These are phyloP conservation scores for Entamoeba histolytica DNA, from an alignment of 208 protist species.

Conservation along the genomic window DNA sequence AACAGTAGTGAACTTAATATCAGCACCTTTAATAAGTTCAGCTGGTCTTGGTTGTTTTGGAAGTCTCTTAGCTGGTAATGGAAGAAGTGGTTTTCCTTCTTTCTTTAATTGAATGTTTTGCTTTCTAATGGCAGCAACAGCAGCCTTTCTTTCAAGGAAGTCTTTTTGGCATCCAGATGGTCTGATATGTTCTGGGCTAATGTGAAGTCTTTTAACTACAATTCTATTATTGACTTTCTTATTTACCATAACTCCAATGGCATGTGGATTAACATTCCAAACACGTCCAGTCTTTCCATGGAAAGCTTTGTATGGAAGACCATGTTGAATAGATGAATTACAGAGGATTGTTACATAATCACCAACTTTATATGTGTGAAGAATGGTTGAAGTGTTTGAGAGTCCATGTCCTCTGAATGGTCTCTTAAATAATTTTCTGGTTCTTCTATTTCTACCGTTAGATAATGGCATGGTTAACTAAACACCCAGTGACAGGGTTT, in stretches of 20 bases:
- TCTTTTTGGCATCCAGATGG: constrained; percentile 51
- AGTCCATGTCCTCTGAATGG: constrained; percentile 75
- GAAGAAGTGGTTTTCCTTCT: background rate
- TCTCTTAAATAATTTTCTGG: constrained; percentile 80
- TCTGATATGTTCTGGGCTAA: constrained; percentile 91
- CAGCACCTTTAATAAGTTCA: background rate
- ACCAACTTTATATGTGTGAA: constrained; percentile 81
- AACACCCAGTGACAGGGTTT: background rate
- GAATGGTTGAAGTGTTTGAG: constrained; percentile 67
- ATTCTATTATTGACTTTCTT: constrained; percentile 84
- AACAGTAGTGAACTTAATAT: background rate
- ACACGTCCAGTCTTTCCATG: constrained; percentile 95
- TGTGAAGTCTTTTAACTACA: constrained; percentile 93
- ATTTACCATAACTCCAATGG: constrained; percentile 95
- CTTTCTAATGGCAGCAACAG: background rate
- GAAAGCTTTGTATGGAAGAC: constrained; percentile 99
- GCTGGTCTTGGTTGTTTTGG: background rate
- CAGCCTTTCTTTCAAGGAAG: constrained; percentile 45
- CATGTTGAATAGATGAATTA: constrained; percentile 87
- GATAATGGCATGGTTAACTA: constrained; percentile 57
- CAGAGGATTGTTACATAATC: constrained; percentile 93
- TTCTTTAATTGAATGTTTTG: background rate
- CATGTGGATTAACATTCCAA: constrained; percentile 91
- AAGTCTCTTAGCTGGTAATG: background rate
- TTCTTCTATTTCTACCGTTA: constrained; percentile 80